Base-by-base conservation (phyloP, 805 yeast genomes). In the Komagataella ulmi region DNA sequence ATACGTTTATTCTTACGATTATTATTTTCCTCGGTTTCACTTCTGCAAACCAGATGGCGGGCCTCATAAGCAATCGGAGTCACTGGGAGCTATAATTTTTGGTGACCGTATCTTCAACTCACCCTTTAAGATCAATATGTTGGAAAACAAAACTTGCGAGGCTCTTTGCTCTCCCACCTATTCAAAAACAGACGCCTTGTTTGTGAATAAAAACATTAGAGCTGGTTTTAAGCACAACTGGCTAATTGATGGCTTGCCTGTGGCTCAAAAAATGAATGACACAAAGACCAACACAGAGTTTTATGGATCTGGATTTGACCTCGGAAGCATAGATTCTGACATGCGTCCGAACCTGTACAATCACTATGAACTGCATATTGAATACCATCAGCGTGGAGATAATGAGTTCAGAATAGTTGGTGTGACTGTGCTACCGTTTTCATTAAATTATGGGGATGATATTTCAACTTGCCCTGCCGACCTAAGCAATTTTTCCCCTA, bases 21-120 rank as follows among this genome's bases (percentile, higher is more conserved):
- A 91, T 68, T 93, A 93, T 68, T 83, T 83, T 67, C 81, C 83
- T 40, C 80, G 81, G 57, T 83, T 93, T 62, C 88, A 85, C 61
- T 88, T 90, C 66, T 93, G 99, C 68, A 64, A 66, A 53, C 98
- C 98, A 0, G 65, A 68, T 52, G 80, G 69, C 24, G 88, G 87
- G 1, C 72, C 80, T 17, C 61, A 67, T 59, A 84, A 84, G 59
- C 96, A 88, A 64, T 80, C 87, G 56, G 98, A 89, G 68, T 83
- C 95, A 8, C 74, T 93, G 51, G 99, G 99, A 7, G 83, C 97
- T 2, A 84, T 93, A 57, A 76, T 93, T 53, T 89, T 93, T 65
- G 99, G 99, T 56, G 99, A 93, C 68, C 76, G 99, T 64, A 89
- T 93, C 56, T 89, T 86, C 73, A 83, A 87, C 61, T 89, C 98